Evolutionary conservation across 495 filamentous ascomycete genomes (phyloP), one percentile per base, ranked within the genome.

Genomic region (Aspergillus incahuasiensis): DNA sequence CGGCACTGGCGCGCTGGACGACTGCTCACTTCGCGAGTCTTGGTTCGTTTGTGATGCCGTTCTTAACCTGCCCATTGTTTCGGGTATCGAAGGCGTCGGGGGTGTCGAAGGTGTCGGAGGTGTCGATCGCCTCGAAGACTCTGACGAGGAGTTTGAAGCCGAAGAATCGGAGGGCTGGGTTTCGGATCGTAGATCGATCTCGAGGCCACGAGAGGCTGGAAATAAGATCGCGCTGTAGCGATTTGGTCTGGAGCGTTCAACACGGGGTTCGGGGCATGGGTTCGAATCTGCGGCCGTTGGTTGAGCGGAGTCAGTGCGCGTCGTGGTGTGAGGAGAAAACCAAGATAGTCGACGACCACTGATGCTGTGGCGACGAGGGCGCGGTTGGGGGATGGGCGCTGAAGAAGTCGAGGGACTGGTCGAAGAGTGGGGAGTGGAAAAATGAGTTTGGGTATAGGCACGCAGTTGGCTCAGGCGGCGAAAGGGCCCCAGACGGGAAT

Each of bases 381-480:
- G 67, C 55, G 66, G 65, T 60, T 68, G 62, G 32, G 22, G 9
- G 45, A 34, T 46, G 22, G 54, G 8, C 5, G 24, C 9, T 15
- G 68, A 67, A 55, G 69, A 67, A 45, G 71, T 69, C 41, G 80
- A 73, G 50, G 77, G 74, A 25, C 79, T 75, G 56, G 68, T 67
- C 43, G 79, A 73, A 49, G 76, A 75, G 38, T 80, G 78, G 34
- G 49, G 60, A 50, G 58, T 42, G 59, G 82, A 74, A 44, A 85
- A 73, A 74, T 85, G 81, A 61, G 75, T 83, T 60, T 86, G 82
- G 3, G 85, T 86, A 71, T 89, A 87, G 69, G 76, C 85, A 55
- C 87, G 82, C 50, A 95, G 77, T 71, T 89, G 87, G 58, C 80
- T 87, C 52, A 95, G 74, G 30, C 87, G 86, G 24, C 88, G 79